Percentiles rank a stretch among this genome's conserved stretches.
Evolutionary conservation across 768 basidiomycete genomes (phyloP).

Genomic region (Mrakia hoshinonis): DNA sequence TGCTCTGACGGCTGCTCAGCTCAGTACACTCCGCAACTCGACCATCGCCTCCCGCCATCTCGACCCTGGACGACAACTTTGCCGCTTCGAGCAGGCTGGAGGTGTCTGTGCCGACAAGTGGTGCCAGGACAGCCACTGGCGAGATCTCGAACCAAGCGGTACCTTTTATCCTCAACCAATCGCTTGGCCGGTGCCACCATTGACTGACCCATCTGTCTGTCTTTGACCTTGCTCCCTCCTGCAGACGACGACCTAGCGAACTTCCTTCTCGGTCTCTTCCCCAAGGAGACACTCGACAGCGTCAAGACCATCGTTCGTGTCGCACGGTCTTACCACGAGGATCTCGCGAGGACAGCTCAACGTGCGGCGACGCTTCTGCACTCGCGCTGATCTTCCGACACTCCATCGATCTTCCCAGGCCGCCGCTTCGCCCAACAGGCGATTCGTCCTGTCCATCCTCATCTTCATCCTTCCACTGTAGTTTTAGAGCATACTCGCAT

Average conservation of each 20-base stretch:
- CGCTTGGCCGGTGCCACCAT: not conserved
- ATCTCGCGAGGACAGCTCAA: not conserved
- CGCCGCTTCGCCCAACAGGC: no score
- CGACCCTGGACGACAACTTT: constrained; percentile 10
- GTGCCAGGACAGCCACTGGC: constrained; percentile 13
- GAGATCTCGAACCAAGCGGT: constrained; percentile 13
- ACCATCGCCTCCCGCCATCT: not conserved
- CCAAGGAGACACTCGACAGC: not conserved
- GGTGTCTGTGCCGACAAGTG: constrained; percentile 12
- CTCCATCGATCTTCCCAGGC: no score
- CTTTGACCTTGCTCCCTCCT: not conserved
- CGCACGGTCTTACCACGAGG: not conserved
- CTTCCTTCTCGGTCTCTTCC: constrained; percentile 14
- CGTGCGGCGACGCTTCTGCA: constrained; percentile 8
- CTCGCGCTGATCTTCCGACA: not conserved
- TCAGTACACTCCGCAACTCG: constrained; percentile 1
- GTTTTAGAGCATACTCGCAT: no score
- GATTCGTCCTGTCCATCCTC: no score
- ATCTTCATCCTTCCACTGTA: no score
- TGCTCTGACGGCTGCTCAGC: not conserved
- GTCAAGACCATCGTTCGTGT: constrained; percentile 14
- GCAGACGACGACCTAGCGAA: constrained; percentile 16
- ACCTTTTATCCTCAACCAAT: not conserved
- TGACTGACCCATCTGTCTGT: constrained; percentile 1
- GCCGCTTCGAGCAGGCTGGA: constrained; percentile 15